A percentile compares a stretch with the other conserved stretches of the same genome.
These are phyloP conservation scores for Saxophila tyrrhenica DNA, from an alignment of 495 filamentous ascomycete genomes.

Conservation along the genomic window DNA sequence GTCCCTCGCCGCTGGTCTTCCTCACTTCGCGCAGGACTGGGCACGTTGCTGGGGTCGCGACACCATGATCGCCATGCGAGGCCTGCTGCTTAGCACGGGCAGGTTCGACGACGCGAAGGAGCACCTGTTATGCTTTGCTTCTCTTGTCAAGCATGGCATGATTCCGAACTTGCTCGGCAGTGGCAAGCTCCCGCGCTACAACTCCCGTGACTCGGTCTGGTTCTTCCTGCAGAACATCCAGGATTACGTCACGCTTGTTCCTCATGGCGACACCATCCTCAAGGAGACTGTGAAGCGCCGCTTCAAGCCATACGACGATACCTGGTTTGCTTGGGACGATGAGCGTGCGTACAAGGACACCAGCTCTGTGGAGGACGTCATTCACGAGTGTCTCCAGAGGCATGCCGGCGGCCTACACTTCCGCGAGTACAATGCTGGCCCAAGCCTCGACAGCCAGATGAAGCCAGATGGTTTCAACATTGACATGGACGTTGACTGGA, in stretches of 20 bases:
- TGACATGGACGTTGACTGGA: slow-evolving; percentile 84
- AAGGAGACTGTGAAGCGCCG: slow-evolving; percentile 67
- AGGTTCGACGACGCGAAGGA: slow-evolving; percentile 79
- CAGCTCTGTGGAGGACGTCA: slow-evolving; percentile 72
- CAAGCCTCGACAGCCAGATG: slow-evolving; percentile 84
- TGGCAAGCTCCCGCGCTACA: slow-evolving; percentile 86
- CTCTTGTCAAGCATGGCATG: slow-evolving; percentile 97
- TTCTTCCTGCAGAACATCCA: slow-evolving; percentile 93
- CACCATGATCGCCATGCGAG: slow-evolving; percentile 89
- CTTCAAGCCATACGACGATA: slow-evolving; percentile 94
- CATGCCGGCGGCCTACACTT: slow-evolving; percentile 85
- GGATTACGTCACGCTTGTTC: slow-evolving; percentile 77
- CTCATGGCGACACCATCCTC: slow-evolving; percentile 63
- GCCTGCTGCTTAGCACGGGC: slow-evolving; percentile 78
- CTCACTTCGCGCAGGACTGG: slow-evolving; percentile 91
- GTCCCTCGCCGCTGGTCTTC: slow-evolving; percentile 82
- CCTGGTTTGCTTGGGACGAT: slow-evolving; percentile 75
- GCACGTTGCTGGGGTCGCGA: slow-evolving; percentile 96
- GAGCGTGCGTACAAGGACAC: slow-evolving; percentile 70
- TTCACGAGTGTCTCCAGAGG: slow-evolving; percentile 85
- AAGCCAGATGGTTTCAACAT: slow-evolving; percentile 82
- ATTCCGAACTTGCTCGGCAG: slow-evolving; percentile 86
- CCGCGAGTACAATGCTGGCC: slow-evolving; percentile 87
- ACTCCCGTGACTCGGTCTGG: slow-evolving; percentile 93
- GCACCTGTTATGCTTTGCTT: slow-evolving; percentile 91